A percentile compares a stretch with the other conserved stretches of the same genome.
Conservation (phyloP, 2,329 filamentous ascomycete species). For the Bipolaris victoriae region DNA sequence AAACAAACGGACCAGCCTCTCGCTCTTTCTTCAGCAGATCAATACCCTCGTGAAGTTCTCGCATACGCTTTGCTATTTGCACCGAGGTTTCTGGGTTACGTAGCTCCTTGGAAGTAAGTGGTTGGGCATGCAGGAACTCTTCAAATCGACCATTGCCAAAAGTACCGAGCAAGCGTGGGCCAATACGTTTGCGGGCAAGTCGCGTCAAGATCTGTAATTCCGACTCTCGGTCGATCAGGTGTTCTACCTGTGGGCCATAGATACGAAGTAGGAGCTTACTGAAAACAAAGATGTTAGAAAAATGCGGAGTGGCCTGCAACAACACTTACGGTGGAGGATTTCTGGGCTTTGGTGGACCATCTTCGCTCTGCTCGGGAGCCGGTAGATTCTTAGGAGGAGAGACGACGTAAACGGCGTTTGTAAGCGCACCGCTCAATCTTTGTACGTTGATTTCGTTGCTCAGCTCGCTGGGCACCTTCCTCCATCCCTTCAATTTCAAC, state of each 20-base stretch:
- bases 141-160: constrained; percentile 96
- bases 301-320: background rate
- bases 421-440: constrained; percentile 86
- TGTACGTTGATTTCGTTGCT: constrained; percentile 73
- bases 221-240: constrained; percentile 91
- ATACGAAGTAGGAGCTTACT: constrained; percentile 85
- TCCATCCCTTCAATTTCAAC: constrained; percentile 88
- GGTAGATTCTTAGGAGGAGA: constrained; percentile 73
- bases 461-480: constrained; percentile 74
- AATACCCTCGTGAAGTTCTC: constrained; percentile 92
- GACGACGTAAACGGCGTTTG: constrained; percentile 96
- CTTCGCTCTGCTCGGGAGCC: constrained; percentile 45
- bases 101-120: constrained; percentile 77
- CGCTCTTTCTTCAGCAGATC: constrained; percentile 81
- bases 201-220: constrained; percentile 86
- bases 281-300: constrained; percentile 17
- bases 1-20: constrained; percentile 79
- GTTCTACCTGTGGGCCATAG: constrained; percentile 93
- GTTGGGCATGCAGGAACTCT: constrained; percentile 85
- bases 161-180: constrained; percentile 86
- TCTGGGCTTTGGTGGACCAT: constrained; percentile 47
- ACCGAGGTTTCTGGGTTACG: constrained; percentile 81
- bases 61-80: constrained; percentile 97
- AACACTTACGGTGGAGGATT: constrained; percentile 61
- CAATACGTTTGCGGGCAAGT: constrained; percentile 89